phyloP scores from a whole-genome alignment of 176 grass and related monocot species.

The Luzula sylvatica region DNA sequence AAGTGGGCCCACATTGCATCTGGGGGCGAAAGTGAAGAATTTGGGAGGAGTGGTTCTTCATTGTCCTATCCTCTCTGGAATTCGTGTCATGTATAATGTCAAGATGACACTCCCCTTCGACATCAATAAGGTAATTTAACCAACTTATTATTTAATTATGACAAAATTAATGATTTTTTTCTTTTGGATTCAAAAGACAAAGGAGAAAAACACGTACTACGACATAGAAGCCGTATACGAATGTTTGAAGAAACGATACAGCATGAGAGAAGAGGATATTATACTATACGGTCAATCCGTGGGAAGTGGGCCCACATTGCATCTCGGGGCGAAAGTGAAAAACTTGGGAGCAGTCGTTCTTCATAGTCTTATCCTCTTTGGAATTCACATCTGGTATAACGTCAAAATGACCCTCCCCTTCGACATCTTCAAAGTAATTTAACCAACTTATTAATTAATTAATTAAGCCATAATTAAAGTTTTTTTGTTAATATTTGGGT shows the following conservation, averaged over 20 bases:
- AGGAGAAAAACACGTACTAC: slow-evolving; percentile 86
- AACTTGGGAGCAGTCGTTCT: slow-evolving; percentile 88
- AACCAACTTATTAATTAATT: no score
- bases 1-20: slow-evolving; percentile 91
- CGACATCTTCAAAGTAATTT: slow-evolving; percentile 92
- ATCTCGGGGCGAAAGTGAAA: slow-evolving; percentile 60
- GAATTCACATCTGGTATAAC: slow-evolving; percentile 83
- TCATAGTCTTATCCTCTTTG: slow-evolving; percentile 91
- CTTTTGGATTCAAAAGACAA: slow-evolving; percentile 46
- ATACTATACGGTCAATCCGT: slow-evolving; percentile 99
- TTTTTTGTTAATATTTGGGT: neutral
- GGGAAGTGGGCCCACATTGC: slow-evolving; percentile 94
- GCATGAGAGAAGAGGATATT: slow-evolving; percentile 69
- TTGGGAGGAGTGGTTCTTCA: slow-evolving; percentile 92
- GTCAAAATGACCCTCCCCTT: slow-evolving; percentile 97
- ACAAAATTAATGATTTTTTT: slow-evolving; percentile 2
- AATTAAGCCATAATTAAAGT: slow-evolving; percentile 4
- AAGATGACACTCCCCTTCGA: slow-evolving; percentile 98
- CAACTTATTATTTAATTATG: no score
- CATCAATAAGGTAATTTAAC: slow-evolving; percentile 72
- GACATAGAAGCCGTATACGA: slow-evolving; percentile 99
- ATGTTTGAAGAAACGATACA: slow-evolving; percentile 83
- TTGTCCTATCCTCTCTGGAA: slow-evolving; percentile 90
- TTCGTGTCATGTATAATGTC: slow-evolving; percentile 84
- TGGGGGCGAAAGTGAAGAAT: slow-evolving; percentile 60